Evolutionary conservation across 768 basidiomycete genomes (phyloP).

Genomic region (Lactarius hengduanensis): DNA sequence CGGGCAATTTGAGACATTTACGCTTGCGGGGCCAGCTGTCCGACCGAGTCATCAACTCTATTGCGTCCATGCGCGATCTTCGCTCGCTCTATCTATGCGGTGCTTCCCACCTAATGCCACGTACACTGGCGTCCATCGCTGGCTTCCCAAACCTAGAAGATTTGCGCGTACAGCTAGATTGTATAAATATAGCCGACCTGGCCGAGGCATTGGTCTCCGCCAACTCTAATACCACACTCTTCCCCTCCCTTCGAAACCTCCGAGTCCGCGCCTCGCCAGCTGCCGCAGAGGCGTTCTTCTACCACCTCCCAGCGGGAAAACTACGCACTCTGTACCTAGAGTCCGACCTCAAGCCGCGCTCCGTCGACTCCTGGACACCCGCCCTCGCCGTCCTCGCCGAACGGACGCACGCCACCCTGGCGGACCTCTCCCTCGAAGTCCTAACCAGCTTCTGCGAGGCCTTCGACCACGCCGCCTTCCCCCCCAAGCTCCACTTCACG

Average conservation of each 20-base stretch:
- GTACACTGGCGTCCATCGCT: conserved; percentile 25
- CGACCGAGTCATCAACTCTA: conserved; percentile 19
- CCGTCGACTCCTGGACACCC: conserved; percentile 28
- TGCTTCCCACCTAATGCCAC: conserved; percentile 25
- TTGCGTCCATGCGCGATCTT: conserved; percentile 24
- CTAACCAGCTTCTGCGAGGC: conserved; percentile 29
- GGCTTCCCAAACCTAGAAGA: conserved; percentile 26
- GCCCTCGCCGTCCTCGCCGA: conserved; percentile 26
- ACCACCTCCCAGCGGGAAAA: conserved; percentile 18
- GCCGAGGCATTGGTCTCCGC: conserved; percentile 14
- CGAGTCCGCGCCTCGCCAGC: conserved; percentile 24
- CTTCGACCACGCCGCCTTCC: conserved; percentile 21
- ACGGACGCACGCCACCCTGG: conserved; percentile 16
- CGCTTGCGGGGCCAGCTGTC: conserved; percentile 27
- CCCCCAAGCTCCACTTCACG: conserved; percentile 30
- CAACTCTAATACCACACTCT: conserved; percentile 12
- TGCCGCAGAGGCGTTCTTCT: conserved; percentile 20
- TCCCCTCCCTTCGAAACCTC: conserved; percentile 25
- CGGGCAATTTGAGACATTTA: conserved; percentile 20
- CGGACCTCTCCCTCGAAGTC: conserved; percentile 25
- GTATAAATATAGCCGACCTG: conserved; percentile 17
- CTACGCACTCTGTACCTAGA: conserved; percentile 25
- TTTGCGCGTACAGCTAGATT: conserved; percentile 27
- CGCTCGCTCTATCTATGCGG: conserved; percentile 26
- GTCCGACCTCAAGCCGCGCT: conserved; percentile 29